Evolutionary conservation across 179 eudicot genomes (phyloP).

Genomic region (Kewa caespitosa): DNA sequence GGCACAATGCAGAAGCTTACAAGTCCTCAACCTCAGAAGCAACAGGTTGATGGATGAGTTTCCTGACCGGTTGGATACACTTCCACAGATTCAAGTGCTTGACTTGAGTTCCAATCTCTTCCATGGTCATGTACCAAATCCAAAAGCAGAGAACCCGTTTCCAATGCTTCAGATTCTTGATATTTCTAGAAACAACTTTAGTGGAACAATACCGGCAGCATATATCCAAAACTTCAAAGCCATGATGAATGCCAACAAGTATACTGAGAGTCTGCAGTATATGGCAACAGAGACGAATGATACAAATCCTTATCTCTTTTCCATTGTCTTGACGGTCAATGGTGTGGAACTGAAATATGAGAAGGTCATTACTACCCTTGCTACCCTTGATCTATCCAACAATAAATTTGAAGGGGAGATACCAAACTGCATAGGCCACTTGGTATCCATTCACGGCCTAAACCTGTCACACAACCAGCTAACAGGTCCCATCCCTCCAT

Average conservation of each 20-base stretch:
- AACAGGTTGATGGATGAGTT: constrained; percentile 4
- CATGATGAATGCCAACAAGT: constrained; percentile 5
- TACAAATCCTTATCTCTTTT: not conserved
- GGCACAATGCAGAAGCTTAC: not conserved
- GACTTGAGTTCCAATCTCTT: constrained; percentile 14
- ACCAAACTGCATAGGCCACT: not conserved
- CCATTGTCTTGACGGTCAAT: constrained; percentile 2
- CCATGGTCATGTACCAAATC: not conserved
- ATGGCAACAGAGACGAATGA: not conserved
- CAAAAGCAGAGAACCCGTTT: not conserved
- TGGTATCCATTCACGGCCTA: constrained; percentile 16
- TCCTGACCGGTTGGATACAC: constrained; percentile 3
- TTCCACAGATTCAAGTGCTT: not conserved
- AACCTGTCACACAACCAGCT: constrained; percentile 24
- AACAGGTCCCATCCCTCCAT: constrained; percentile 11
- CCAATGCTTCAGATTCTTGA: constrained; percentile 21
- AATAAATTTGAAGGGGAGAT: constrained; percentile 19
- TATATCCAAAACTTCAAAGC: constrained; percentile 10
- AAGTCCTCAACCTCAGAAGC: constrained; percentile 1
- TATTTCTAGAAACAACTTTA: constrained; percentile 22
- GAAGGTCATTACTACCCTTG: not conserved
- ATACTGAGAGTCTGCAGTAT: not conserved
- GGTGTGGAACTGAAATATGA: not conserved
- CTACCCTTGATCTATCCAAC: constrained; percentile 18
- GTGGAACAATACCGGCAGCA: constrained; percentile 3